A percentile compares a stretch with the other conserved stretches of the same genome.
Evolutionary conservation across 2,329 filamentous ascomycete species (phyloP).

Genomic region (Phialophora chinensis): DNA sequence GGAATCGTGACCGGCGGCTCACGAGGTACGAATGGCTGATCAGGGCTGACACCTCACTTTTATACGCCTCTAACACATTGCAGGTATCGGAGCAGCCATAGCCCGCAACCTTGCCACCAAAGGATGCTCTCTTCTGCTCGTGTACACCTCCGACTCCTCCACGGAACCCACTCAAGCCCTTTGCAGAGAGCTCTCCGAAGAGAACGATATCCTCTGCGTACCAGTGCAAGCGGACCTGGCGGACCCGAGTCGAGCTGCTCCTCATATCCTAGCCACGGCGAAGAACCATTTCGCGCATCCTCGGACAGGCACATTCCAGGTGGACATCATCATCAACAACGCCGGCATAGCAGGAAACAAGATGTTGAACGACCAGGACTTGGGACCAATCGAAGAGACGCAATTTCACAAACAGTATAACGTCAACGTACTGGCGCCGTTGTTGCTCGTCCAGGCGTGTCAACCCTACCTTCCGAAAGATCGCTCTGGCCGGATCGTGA

Average conservation of each 20-base stretch:
- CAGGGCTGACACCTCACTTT: background rate
- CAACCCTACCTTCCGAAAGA: conserved; percentile 62
- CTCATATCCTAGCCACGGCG: conserved; percentile 62
- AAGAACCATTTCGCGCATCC: conserved; percentile 64
- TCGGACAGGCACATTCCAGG: conserved; percentile 52
- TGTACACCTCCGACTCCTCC: conserved; percentile 72
- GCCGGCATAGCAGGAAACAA: conserved; percentile 52
- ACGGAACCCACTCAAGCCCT: conserved; percentile 59
- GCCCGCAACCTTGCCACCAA: conserved; percentile 75
- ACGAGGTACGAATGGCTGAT: conserved; percentile 62
- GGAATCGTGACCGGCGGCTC: conserved; percentile 81
- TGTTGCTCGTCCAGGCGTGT: conserved; percentile 62
- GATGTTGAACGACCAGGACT: conserved; percentile 64
- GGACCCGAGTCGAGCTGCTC: conserved; percentile 63
- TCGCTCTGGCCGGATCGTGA: conserved; percentile 64
- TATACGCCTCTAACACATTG: conserved; percentile 10
- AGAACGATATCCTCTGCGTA: conserved; percentile 66
- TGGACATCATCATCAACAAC: conserved; percentile 46
- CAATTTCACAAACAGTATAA: conserved; percentile 63
- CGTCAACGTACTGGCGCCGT: conserved; percentile 64
- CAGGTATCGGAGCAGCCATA: conserved; percentile 75
- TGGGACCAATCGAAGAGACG: conserved; percentile 49
- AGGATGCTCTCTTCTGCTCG: conserved; percentile 71
- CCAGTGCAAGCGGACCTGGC: conserved; percentile 73
- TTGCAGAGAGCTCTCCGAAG: conserved; percentile 60